Evolutionary conservation across 768 basidiomycete genomes (phyloP), one percentile per base, ranked within the genome.

Genomic region (Mycena galericulata): DNA sequence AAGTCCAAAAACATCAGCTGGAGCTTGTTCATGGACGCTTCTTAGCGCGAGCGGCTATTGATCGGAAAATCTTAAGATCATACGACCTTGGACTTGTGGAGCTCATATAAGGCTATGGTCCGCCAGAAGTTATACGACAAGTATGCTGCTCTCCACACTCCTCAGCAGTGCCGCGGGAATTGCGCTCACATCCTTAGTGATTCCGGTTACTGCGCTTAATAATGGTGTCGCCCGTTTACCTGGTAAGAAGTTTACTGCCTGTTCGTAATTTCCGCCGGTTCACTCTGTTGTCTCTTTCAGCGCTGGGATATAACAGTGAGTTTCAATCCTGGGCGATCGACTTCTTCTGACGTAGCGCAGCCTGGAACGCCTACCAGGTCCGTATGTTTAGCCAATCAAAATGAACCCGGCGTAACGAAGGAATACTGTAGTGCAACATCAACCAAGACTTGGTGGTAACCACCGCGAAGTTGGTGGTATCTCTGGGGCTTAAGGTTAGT

Each of bases 381-480:
- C 47, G 54, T 12, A 7, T 26, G 10, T 29, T 32, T 20, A 0
- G 46, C n/a, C 6, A 34, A 17, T 46, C 49, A 36, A 38, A 32
- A 38, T 41, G 15, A 7, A 36, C 40, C 5, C 27, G 43, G 26
- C 26, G 9, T 38, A 36, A 67, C 26, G 18, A 43, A 22, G 40
- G 34, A 47, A 50, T n/a, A n/a, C n/a, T n/a, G n/a, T 51, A 70
- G 69, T 71, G 70, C 70, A 67, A 71, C 26, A 71, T 84, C 70
- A 78, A 89, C 68, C 87, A 90, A 71, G 75, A 79, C 24, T 77
- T 89, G 27, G 77, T 90, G 29, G 74, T 89, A 30, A 76, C 83
- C 62, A 86, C 85, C 0, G 87, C 89, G 1, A 72, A 83, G 14
- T 70, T 86, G 49, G 84, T 90, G 81, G 86, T 86, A 72, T 82